These are phyloP conservation scores for Albugo candida DNA, from an alignment of 352 stramenopile genomes.

Conservation along the genomic window DNA sequence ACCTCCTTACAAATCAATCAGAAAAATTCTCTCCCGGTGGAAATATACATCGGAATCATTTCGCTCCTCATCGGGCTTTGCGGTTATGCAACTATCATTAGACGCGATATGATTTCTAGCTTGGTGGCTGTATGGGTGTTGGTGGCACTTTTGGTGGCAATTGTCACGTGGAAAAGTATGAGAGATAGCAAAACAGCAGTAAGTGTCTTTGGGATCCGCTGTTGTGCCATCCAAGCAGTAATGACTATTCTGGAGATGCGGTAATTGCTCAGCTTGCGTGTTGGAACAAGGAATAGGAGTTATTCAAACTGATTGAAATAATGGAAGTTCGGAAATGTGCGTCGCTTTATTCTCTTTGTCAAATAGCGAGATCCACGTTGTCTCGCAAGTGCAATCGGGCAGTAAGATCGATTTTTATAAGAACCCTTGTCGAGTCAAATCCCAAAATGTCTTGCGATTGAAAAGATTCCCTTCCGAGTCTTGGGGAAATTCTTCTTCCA, in stretches of 20 bases:
- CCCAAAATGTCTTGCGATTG: constrained; percentile 93
- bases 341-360: too few species aligned
- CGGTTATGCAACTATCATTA: constrained; percentile 33
- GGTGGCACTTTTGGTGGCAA: too few species aligned
- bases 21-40: constrained; percentile 23
- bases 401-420: constrained; percentile 37
- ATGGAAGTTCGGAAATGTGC: too few species aligned
- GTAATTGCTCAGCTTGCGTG: too few species aligned
- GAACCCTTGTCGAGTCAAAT: constrained; percentile 92
- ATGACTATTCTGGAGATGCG: too few species aligned
- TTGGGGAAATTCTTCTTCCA: constrained; percentile 98
- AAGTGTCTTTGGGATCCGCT: too few species aligned
- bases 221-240: too few species aligned
- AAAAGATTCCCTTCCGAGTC: constrained; percentile 98
- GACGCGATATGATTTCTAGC: constrained; percentile 32
- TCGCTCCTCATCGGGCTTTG: constrained; percentile 30
- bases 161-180: constrained; percentile 8
- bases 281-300: too few species aligned
- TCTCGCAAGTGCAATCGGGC: too few species aligned
- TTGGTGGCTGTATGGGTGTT: constrained; percentile 45
- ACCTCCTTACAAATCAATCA: constrained; percentile 27
- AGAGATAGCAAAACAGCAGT: too few species aligned
- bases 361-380: too few species aligned
- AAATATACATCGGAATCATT: constrained; percentile 33
- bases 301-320: too few species aligned